Conservation (phyloP, 805 yeast species). For the Cyberlindnera japonica region DNA sequence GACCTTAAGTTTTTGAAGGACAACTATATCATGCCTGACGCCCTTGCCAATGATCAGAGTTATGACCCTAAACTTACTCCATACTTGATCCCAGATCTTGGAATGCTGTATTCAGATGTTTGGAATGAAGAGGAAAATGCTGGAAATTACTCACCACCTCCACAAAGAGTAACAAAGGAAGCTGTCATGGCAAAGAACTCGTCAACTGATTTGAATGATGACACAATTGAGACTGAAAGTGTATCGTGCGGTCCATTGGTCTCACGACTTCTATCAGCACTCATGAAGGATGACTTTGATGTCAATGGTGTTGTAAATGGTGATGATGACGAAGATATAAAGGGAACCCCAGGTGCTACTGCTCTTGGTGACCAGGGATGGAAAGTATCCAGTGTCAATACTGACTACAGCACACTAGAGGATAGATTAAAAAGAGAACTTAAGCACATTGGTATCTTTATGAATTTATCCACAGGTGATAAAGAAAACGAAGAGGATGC, state of each 20-base stretch:
- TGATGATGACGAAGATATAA: conserved; percentile 28
- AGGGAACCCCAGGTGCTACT: conserved; percentile 23
- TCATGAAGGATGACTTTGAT: conserved; percentile 44
- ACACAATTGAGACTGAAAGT: conserved; percentile 62
- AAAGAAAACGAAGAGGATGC: conserved; percentile 26
- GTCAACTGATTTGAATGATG: conserved; percentile 55
- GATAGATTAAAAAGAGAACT: conserved; percentile 85
- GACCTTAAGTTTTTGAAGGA: conserved; percentile 72
- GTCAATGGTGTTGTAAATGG: conserved; percentile 18
- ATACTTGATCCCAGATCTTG: conserved; percentile 78
- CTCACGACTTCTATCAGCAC: conserved; percentile 77
- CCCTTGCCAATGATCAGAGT: conserved; percentile 34
- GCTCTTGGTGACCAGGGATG: conserved; percentile 42
- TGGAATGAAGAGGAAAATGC: conserved; percentile 83
- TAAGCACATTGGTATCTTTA: conserved; percentile 84
- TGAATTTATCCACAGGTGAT: conserved; percentile 41
- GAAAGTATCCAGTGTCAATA: conserved; percentile 42
- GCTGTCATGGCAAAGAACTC: conserved; percentile 53
- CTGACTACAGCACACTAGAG: conserved; percentile 78
- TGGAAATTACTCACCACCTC: conserved; percentile 47
- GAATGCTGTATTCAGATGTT: conserved; percentile 72
- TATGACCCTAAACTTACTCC: conserved; percentile 73
- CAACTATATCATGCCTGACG: conserved; percentile 53
- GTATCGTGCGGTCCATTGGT: conserved; percentile 91
- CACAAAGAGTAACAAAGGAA: conserved; percentile 40